Base-by-base conservation (phyloP, 2,329 filamentous ascomycete species). In the Hypomyces perniciosus region DNA sequence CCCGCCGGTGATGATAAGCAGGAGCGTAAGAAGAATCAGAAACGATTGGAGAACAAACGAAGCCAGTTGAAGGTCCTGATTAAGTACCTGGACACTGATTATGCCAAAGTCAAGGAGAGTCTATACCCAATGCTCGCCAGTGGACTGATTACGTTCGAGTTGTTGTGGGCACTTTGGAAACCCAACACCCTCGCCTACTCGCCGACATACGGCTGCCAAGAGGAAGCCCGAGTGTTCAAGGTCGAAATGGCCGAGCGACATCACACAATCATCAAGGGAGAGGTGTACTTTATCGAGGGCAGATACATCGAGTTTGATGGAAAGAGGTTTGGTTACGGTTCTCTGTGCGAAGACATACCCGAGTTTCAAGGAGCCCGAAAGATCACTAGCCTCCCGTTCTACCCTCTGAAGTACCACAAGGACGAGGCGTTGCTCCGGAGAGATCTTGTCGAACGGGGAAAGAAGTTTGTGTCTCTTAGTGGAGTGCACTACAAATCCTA, bases 151-250 rank as follows among this genome's bases (percentile, higher is more conserved):
- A 95, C 89, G 0, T 96, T 91, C 59, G 89, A 96, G 51, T 77
- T 95, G 2, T 73, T 95, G 1, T 95, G 90, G 90, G 89, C 90
- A 0, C 71, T 96, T 4, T 95, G 87, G 78, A 95, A 93, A 62
- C 90, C 90, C 0, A 88, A 90, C 60, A 90, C 88, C 0, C 79
- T 95, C 20, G 85, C 83, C 1, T 92, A 86, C 64, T 82, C 85
- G 0, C 80, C 82, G 0, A 92, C 88, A 0, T 95, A 95, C 56
- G 86, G 86, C 3, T 83, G 81, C 34, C 71, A 76, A 10, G 87
- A 92, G 37, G 84, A 93, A 59, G 87, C 89, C 2, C 81, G 88
- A 12, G 86, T 86, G 8, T 92, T 95, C 77, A 90, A 88, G 65
- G 83, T 92, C 1, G 88, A 92, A 53, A 79, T 84, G 56, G 84